These are phyloP conservation scores for Candida broadrunensis DNA, from an alignment of 805 yeast genomes.

Conservation along the genomic window DNA sequence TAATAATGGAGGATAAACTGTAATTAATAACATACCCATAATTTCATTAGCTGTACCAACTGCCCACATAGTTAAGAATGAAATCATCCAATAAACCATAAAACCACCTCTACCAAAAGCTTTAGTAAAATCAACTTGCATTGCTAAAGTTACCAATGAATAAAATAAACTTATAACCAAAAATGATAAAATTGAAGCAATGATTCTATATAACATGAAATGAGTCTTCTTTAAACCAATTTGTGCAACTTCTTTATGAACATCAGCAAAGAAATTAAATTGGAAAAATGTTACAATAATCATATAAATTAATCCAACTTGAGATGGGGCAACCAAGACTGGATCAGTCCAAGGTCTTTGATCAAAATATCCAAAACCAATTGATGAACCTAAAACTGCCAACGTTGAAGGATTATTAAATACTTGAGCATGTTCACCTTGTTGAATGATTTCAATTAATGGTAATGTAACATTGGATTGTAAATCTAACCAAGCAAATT, in stretches of 20 bases:
- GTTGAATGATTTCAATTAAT: constrained; percentile 9
- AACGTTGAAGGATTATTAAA: constrained; percentile 9
- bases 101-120: constrained; percentile 71
- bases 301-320: constrained; percentile 72
- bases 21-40: constrained; percentile 48
- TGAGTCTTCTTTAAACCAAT: constrained; percentile 39
- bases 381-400: constrained; percentile 23
- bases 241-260: constrained; percentile 50
- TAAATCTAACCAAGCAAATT: constrained; percentile 23
- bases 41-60: constrained; percentile 77
- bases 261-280: constrained; percentile 53
- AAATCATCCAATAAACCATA: constrained; percentile 69
- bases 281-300: constrained; percentile 73
- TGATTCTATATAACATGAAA: constrained; percentile 51
- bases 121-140: constrained; percentile 56
- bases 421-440: neutral
- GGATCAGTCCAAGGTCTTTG: constrained; percentile 48
- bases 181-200: constrained; percentile 50
- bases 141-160: constrained; percentile 61
- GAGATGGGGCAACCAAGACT: constrained; percentile 62
- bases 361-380: constrained; percentile 39
- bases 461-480: constrained; percentile 20
- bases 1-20: constrained; percentile 57
- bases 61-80: constrained; percentile 67
- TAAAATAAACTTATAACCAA: constrained; percentile 57